These are phyloP conservation scores for Myxozyma nipponensis DNA, from an alignment of 805 yeast genomes.

Conservation along the genomic window DNA sequence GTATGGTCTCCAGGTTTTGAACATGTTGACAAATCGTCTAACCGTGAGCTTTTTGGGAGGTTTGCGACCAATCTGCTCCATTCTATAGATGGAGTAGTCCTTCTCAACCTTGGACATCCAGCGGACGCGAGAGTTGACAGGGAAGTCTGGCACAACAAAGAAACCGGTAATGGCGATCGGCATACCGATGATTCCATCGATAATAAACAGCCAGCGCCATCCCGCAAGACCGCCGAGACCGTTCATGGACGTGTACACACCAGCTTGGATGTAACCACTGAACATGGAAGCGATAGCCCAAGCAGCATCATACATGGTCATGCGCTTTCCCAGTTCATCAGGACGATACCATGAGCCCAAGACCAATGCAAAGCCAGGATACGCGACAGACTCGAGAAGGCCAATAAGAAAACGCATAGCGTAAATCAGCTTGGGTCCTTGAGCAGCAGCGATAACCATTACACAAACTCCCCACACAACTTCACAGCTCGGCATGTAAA, in stretches of 20 bases:
- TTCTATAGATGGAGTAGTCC: slow-evolving; percentile 13
- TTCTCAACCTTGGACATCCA: slow-evolving; percentile 41
- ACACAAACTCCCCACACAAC: slow-evolving; percentile 45
- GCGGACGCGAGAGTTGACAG: slow-evolving; percentile 46
- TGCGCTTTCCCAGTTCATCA: slow-evolving; percentile 56
- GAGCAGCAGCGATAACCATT: slow-evolving; percentile 40
- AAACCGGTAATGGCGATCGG: slow-evolving; percentile 21
- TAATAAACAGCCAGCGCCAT: slow-evolving; percentile 47
- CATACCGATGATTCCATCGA: slow-evolving; percentile 23
- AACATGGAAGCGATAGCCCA: slow-evolving; percentile 61
- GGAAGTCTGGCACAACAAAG: slow-evolving; percentile 61
- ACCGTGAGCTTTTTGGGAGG: slow-evolving; percentile 14
- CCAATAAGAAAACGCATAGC: slow-evolving; percentile 20
- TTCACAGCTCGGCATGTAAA: slow-evolving; percentile 43
- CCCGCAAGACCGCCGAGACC: slow-evolving; percentile 55
- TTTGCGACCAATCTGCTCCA: slow-evolving; percentile 14
- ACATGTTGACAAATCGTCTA: slow-evolving; percentile 1
- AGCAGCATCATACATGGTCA: slow-evolving; percentile 57
- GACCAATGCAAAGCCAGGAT: slow-evolving; percentile 45
- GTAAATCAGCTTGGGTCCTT: slow-evolving; percentile 22
- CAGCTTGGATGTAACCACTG: slow-evolving; percentile 59
- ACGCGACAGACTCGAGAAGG: slow-evolving; percentile 52
- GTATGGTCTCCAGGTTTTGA: slow-evolving; percentile 15
- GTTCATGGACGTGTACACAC: slow-evolving; percentile 46
- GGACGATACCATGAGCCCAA: slow-evolving; percentile 48